Percentiles rank a stretch among this genome's conserved stretches.
Evolutionary conservation across 2,329 filamentous ascomycete species (phyloP).

Genomic region (Aspergillus sp.): DNA sequence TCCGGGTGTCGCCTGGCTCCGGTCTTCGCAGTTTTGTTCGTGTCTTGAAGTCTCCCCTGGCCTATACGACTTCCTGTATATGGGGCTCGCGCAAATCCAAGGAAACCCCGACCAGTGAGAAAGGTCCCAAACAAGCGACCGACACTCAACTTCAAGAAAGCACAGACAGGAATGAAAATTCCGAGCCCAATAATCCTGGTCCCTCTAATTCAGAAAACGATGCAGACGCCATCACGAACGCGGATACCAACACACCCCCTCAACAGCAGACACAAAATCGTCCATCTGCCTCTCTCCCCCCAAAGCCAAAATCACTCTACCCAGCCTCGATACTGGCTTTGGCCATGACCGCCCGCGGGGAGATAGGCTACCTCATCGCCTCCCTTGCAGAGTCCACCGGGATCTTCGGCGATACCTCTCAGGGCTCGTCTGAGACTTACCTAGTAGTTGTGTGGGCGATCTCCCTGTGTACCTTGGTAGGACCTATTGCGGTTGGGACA

Average conservation of each 20-base stretch:
- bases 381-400: constrained; percentile 61
- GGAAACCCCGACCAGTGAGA: not conserved
- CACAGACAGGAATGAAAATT: not conserved
- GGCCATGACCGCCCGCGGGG: constrained; percentile 74
- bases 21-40: constrained; percentile 9
- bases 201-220: not conserved
- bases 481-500: constrained; percentile 53
- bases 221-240: not conserved
- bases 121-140: not conserved
- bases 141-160: not conserved
- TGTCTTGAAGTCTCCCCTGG: constrained; percentile 5
- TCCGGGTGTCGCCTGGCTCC: constrained; percentile 35
- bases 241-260: not conserved
- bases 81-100: not conserved
- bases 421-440: constrained; percentile 47
- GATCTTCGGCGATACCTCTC: constrained; percentile 38
- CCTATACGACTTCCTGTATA: constrained; percentile 10
- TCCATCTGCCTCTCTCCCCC: constrained; percentile 16
- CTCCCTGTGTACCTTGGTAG: constrained; percentile 56
- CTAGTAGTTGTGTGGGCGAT: constrained; percentile 58
- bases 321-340: constrained; percentile 65
- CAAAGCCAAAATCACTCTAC: constrained; percentile 63
- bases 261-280: not conserved
- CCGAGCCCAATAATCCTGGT: not conserved
- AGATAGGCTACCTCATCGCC: constrained; percentile 76